Conservation (phyloP, 148 eudicot genomes). For the Rhododendron mucronatum region DNA sequence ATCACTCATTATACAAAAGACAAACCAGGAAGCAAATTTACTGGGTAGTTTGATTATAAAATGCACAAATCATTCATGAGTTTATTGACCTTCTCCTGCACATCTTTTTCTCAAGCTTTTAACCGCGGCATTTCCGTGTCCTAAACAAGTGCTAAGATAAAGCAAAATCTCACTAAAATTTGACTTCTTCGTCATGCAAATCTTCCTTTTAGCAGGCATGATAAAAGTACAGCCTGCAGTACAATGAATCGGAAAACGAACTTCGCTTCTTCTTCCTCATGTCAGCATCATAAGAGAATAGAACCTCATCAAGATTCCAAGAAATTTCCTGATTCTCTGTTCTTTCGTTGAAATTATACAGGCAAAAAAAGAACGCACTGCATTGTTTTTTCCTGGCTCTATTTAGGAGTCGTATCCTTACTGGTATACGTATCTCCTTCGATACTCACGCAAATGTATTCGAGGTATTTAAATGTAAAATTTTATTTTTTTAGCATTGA, state of each 20-base stretch:
- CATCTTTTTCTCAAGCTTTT: not conserved
- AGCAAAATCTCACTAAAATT: not conserved
- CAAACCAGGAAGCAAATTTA: not conserved
- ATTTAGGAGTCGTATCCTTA: not conserved
- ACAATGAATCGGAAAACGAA: not conserved
- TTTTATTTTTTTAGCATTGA: not conserved
- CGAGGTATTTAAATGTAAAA: not conserved
- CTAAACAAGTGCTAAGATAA: not conserved
- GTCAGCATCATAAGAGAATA: conserved; percentile 6
- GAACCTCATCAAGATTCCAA: not conserved
- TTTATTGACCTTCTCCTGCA: not conserved
- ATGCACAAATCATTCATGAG: not conserved
- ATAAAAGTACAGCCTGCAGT: not conserved
- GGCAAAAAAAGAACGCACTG: not conserved
- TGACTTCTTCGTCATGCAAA: not conserved
- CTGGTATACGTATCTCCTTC: not conserved
- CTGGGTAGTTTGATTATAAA: not conserved
- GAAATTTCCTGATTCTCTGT: not conserved
- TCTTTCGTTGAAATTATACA: not conserved
- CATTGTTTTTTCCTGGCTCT: not conserved
- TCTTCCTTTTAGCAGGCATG: not conserved
- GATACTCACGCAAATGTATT: not conserved
- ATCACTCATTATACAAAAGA: not conserved
- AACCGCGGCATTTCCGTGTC: not conserved
- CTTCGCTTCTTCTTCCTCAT: not conserved